Base-by-base conservation (phyloP, 1,284 basidiomycete genomes). In the Malassezia sympodialis region DNA sequence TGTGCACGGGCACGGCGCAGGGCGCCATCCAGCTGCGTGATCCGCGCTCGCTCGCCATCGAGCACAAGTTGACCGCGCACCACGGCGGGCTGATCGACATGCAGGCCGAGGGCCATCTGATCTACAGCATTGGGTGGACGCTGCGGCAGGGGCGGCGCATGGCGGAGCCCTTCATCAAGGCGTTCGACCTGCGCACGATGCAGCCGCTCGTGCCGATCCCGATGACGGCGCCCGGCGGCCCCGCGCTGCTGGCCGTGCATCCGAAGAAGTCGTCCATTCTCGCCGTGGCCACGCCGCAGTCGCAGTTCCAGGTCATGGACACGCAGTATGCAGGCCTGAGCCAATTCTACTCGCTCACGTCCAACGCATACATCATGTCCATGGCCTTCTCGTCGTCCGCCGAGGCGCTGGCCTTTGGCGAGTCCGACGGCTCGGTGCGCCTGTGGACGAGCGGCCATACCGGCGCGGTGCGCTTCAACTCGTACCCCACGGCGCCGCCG, bases 381-480 rank as follows among this genome's bases (percentile, higher is more conserved):
- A 80, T 85, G 61, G 84, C 89, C 5, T 79, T 96, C 28, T 90
- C 90, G 1, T 84, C 88, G 1, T 85, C 85, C 1, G 89, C 88
- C 21, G 84, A 88, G 46, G 94, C 90, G 67, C 80, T 98, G 67
- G 90, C 88, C 0, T 91, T 94, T 64, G 90, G 89, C 1, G 91
- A 96, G 66, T 84, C 84, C 0, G 85, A 90, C 50, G 90, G 91
- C 8, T 79, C 80, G 10, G 81, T 96, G 6, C 88, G 94, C 73
- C 77, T 98, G 15, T 81, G 91, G 78, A 86, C 88, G 4, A 83
- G 83, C 48, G 83, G 56, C 21, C 52, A 57, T 45, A 55, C 82
- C n/a, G 81, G 81, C 4, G 76, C 76, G 6, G 60, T 68, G 47
- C 77, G 51, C 75, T 87, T 93, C 77, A 96, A 91, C 68, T 87